phyloP scores from a whole-genome alignment of 164 flowering plant species.

The Buxus sempervirens region DNA sequence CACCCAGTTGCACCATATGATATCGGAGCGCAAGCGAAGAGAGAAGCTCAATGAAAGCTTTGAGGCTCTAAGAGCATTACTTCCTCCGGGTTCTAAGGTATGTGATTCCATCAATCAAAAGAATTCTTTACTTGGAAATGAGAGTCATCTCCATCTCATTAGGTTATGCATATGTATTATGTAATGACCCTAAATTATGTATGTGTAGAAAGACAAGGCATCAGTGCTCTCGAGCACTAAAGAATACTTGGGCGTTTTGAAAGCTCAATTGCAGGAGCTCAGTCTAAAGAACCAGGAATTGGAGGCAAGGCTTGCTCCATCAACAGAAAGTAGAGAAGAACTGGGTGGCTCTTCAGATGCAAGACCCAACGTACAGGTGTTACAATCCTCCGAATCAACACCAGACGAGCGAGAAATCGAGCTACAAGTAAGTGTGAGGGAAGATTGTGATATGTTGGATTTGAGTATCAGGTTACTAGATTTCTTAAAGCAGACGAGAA shows the following conservation, averaged over 20 bases:
- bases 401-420: slow-evolving; percentile 35
- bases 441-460: slow-evolving; percentile 28
- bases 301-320: slow-evolving; percentile 32
- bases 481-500: slow-evolving; percentile 39
- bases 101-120: background rate
- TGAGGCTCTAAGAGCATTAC: slow-evolving; percentile 57
- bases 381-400: slow-evolving; percentile 29
- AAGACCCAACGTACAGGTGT: slow-evolving; percentile 24
- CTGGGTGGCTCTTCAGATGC: slow-evolving; percentile 20
- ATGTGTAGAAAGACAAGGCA: slow-evolving; percentile 72
- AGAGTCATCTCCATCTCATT: background rate
- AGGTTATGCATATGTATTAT: too few species aligned
- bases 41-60: slow-evolving; percentile 85
- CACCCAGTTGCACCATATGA: slow-evolving; percentile 70
- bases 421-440: slow-evolving; percentile 40
- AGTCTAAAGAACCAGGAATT: slow-evolving; percentile 36
- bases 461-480: slow-evolving; percentile 41
- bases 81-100: slow-evolving; percentile 91
- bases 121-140: background rate
- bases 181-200: too few species aligned
- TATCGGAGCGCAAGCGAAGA: slow-evolving; percentile 74
- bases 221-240: slow-evolving; percentile 51
- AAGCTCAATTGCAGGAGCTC: slow-evolving; percentile 50
- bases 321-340: slow-evolving; percentile 9
- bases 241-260: slow-evolving; percentile 47